A percentile compares a stretch with the other conserved stretches of the same genome.
These are phyloP conservation scores for Phytopythium sindhum DNA, from an alignment of 352 stramenopile genomes.

Conservation along the genomic window DNA sequence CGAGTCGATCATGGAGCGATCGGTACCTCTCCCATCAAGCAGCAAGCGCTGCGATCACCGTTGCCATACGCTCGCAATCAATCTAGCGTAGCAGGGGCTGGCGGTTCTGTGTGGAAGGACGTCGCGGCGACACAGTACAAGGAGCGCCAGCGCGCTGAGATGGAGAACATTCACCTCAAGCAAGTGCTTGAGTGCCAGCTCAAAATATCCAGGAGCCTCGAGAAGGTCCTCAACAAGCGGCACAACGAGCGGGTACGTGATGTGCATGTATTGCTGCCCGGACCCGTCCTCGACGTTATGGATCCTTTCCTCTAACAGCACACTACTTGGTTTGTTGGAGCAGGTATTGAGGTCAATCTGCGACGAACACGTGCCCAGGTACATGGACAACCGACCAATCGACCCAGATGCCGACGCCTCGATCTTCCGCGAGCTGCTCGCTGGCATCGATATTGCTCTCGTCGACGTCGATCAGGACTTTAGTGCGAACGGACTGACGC, in stretches of 20 bases:
- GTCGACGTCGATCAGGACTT: constrained; percentile 22
- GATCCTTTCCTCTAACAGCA: background rate
- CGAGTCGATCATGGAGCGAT: background rate
- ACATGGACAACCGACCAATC: constrained; percentile 6
- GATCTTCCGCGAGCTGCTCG: constrained; percentile 22
- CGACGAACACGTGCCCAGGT: background rate
- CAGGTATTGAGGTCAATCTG: constrained; percentile 16
- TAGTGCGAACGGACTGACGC: constrained; percentile 19
- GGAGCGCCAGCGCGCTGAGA: constrained; percentile 17
- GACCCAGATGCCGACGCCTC: constrained; percentile 19
- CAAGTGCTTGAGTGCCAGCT: constrained; percentile 42
- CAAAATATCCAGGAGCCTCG: constrained; percentile 36
- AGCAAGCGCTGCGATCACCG: background rate
- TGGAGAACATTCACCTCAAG: constrained; percentile 29
- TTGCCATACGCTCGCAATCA: background rate
- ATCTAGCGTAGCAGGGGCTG: background rate
- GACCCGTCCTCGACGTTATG: background rate
- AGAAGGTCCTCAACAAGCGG: constrained; percentile 34
- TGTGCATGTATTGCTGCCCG: background rate
- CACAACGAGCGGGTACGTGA: constrained; percentile 13
- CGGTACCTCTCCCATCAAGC: background rate
- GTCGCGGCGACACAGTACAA: constrained; percentile 3
- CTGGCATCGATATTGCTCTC: constrained; percentile 20
- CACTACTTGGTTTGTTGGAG: background rate
- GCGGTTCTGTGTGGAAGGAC: background rate